Base-by-base conservation (phyloP, 345 rosid species). In the Populus alba region DNA sequence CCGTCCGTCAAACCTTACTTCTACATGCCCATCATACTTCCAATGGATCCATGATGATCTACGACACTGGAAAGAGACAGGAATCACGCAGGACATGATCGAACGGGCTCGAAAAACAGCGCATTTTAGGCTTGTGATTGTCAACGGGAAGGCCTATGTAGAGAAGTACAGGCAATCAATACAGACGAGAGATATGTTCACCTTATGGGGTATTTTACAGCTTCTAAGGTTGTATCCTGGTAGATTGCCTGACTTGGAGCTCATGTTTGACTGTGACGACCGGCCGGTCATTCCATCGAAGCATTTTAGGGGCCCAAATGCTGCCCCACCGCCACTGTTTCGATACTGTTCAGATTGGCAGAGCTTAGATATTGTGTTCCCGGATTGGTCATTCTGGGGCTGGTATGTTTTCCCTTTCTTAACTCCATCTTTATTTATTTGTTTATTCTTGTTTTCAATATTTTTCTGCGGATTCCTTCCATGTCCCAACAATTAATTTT, bases 361-460 rank as follows among this genome's bases (percentile, higher is more conserved):
- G 75, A 84, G 83, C 35, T 65, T 79, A 70, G 88, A 87, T 77
- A 80, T 83, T 17, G 86, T 87, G 35, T 83, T 88, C 76, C 87
- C 90, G 0, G 90, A 87, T 71, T 86, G 90, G 89, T 86, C 90
- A 8, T 88, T 84, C 18, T 86, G 89, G 90, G 90, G 92, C 59
- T 86, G 90, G 92, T 87, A 87, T 1, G 51, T 13, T 12, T 5
- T 35, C n/a, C 27, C 18, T 65, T 20, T 13, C 23, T 12, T 29
- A 12, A 0, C 9, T 27, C 47, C 47, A 49, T 33, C 11, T 41
- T 29, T 29, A 10, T 18, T 59, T 6, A n/a, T 77, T 18, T 72
- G 17, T 15, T n/a, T 22, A 63, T 73, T 18, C 22, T 12, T 37
- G 16, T 25, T 8, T 53, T 53, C 1, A 18, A 1, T 33, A 22